A percentile compares a stretch with the other conserved stretches of the same genome.
These are phyloP conservation scores for Boletus rex-veris DNA, from an alignment of 768 basidiomycete genomes.

Conservation along the genomic window DNA sequence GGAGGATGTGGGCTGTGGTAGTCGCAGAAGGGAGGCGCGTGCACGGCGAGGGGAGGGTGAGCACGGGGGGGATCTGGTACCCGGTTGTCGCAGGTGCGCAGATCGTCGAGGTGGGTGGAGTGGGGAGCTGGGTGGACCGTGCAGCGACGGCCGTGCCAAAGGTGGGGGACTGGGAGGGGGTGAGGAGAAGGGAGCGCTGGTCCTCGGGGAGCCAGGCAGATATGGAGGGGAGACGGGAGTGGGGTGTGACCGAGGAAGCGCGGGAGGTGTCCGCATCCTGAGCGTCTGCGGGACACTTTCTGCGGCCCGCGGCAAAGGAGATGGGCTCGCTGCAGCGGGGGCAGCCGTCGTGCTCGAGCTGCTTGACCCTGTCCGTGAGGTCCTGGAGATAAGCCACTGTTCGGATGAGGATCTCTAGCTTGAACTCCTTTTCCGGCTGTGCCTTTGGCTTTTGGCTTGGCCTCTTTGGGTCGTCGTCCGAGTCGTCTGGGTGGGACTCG, in stretches of 20 bases:
- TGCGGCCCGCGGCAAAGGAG: not conserved
- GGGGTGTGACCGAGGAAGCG: constrained; percentile 3
- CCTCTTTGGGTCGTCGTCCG: constrained; percentile 31
- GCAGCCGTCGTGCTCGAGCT: constrained; percentile 36
- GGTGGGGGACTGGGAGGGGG: constrained; percentile 33
- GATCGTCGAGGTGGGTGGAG: constrained; percentile 55
- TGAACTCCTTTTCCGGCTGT: constrained; percentile 81
- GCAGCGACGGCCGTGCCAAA: constrained; percentile 30
- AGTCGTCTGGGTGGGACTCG: constrained; percentile 27
- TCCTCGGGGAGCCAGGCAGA: constrained; percentile 60
- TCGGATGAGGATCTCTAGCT: constrained; percentile 83
- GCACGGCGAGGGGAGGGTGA: constrained; percentile 38
- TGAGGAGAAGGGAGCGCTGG: constrained; percentile 32
- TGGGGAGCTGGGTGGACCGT: constrained; percentile 40
- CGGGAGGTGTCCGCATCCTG: not conserved
- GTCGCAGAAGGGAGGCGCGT: constrained; percentile 13
- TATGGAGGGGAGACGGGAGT: constrained; percentile 57
- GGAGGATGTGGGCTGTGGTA: constrained; percentile 11
- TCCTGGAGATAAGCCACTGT: constrained; percentile 78
- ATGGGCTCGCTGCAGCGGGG: constrained; percentile 23
- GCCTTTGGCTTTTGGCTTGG: constrained; percentile 29
- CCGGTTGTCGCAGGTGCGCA: constrained; percentile 40
- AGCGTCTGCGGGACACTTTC: not conserved
- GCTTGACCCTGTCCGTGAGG: constrained; percentile 52
- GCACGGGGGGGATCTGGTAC: constrained; percentile 37